Base-by-base conservation (phyloP, 2,329 filamentous ascomycete species). In the Ophiostoma sp. region DNA sequence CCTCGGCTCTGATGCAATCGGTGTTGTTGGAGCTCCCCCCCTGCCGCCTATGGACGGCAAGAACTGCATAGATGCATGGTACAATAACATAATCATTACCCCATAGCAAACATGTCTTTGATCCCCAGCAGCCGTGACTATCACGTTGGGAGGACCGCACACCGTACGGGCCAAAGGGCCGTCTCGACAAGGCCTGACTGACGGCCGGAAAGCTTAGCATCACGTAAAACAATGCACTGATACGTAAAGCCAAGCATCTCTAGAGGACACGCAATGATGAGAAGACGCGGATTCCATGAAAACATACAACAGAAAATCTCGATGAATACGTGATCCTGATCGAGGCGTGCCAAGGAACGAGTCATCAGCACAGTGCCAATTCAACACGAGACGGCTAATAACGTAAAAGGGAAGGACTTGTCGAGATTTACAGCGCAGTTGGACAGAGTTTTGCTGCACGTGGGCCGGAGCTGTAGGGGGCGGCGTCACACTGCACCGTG, bases 41-140 rank as follows among this genome's bases (percentile, higher is more conserved):
- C 49, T 62, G 58, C 4, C 27, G 14, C 16, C 36, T 40, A 5
- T 14, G 40, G 16, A 62, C 36, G 36, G 36, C 36, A 40, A n/a
- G 11, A 62, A 6, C 3, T 62, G 41, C 58, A 11, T 40, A 12
- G 55, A 36, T 62, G 40, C 55, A 62, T 41, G 45, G 44, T 55
- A 66, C 65, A 42, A 64, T 63, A 52, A 70, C 69, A 44, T 70
- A 69, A 70, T 68, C n/a, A 70, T 70, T 70, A 70, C 69, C 66
- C 68, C 68, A 70, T 70, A 60, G 69, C n/a, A 40, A 60, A 36
- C 38, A 38, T 27, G 1, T 45, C 36, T 62, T 8, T 62, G 9
- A 2, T 36, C 16, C 7, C 36, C 55, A 16, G 49, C 49, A 27
- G 27, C 27, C 27, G 49, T 55, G 49, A 55, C 49, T 55, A 6